A percentile compares a stretch with the other conserved stretches of the same genome.
Conservation (phyloP, 2,329 filamentous ascomycete genomes). For the Pyrenophora teres region DNA sequence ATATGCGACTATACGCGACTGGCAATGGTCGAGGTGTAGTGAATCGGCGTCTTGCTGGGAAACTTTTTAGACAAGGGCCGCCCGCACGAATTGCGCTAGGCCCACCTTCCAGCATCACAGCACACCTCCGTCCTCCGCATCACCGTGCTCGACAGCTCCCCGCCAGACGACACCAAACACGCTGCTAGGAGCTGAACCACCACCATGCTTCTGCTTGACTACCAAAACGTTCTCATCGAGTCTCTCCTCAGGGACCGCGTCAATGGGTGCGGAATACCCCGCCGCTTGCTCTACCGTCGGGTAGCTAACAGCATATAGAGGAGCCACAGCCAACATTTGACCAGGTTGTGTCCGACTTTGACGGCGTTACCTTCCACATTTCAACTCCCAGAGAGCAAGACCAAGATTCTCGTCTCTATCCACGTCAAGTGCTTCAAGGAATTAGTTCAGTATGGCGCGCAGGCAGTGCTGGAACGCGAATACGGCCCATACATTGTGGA, state of each 20-base stretch:
- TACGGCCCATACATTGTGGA: slow-evolving; percentile 89
- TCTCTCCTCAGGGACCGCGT: slow-evolving; percentile 94
- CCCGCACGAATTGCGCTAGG: slow-evolving; percentile 34
- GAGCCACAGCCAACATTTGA: slow-evolving; percentile 89
- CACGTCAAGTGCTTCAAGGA: slow-evolving; percentile 94
- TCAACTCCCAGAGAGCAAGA: slow-evolving; percentile 94
- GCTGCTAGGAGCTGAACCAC: slow-evolving; percentile 14
- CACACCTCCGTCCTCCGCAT: slow-evolving; percentile 39
- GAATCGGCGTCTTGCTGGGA: slow-evolving; percentile 17
- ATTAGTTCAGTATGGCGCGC: slow-evolving; percentile 88
- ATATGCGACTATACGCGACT: slow-evolving; percentile 13
- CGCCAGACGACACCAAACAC: slow-evolving; percentile 17
- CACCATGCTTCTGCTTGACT: slow-evolving; percentile 89
- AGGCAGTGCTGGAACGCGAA: slow-evolving; percentile 88
- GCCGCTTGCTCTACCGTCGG: slow-evolving; percentile 38
- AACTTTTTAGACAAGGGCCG: slow-evolving; percentile 40
- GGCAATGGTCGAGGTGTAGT: slow-evolving; percentile 16
- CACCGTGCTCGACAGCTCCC: slow-evolving; percentile 31
- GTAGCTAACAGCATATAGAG: slow-evolving; percentile 60
- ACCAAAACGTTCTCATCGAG: slow-evolving; percentile 98
- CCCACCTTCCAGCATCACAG: slow-evolving; percentile 36
- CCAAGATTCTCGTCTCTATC: slow-evolving; percentile 92
- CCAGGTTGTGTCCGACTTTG: slow-evolving; percentile 98
- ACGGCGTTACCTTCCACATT: slow-evolving; percentile 97
- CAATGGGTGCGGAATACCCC: slow-evolving; percentile 67